Evolutionary conservation across 176 grass and related monocot species (phyloP).

Genomic region (Bromus sterilis): DNA sequence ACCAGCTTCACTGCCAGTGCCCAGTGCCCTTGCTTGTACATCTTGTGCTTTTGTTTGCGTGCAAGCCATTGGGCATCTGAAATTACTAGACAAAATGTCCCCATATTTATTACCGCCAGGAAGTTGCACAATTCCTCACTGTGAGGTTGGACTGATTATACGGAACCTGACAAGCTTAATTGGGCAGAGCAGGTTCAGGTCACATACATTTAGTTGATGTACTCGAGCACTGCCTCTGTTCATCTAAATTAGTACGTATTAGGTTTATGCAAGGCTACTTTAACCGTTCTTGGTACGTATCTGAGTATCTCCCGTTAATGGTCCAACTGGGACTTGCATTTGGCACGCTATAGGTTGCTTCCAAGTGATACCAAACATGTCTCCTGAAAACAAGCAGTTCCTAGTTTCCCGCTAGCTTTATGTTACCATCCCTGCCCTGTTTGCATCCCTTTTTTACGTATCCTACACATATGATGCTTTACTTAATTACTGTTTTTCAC

Average conservation of each 20-base stretch:
- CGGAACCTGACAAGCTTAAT: background rate
- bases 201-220: background rate
- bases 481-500: background rate
- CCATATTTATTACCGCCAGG: background rate
- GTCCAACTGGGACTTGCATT: background rate
- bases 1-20: too few species aligned
- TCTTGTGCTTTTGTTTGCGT: background rate
- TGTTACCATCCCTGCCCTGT: background rate
- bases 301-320: background rate
- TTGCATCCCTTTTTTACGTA: background rate
- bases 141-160: background rate
- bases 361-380: background rate
- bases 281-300: background rate
- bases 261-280: background rate
- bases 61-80: background rate
- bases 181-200: background rate
- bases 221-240: background rate
- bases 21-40: too few species aligned
- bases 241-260: background rate
- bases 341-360: slow-evolving; percentile 19
- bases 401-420: background rate
- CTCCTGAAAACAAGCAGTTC: background rate
- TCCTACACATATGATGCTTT: background rate
- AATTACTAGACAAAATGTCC: background rate
- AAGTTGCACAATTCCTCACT: too few species aligned